Conservation (phyloP, 1,284 basidiomycete genomes). For the Nidula niveotomentosa region DNA sequence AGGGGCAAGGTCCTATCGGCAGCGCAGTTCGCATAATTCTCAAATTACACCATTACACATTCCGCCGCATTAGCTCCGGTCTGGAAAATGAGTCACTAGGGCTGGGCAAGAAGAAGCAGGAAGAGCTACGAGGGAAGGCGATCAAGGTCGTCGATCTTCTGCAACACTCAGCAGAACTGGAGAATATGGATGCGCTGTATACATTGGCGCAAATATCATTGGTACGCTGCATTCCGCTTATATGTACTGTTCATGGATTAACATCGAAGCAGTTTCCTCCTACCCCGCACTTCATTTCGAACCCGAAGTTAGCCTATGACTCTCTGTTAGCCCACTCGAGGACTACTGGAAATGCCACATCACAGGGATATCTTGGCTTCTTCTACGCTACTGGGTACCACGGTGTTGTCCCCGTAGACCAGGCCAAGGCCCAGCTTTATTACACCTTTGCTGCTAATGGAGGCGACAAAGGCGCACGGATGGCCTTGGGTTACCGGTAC, state of each 20-base stretch:
- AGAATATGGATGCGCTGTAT: constrained; percentile 76
- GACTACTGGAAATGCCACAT: constrained; percentile 75
- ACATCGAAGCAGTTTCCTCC: constrained; percentile 62
- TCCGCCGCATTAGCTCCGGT: constrained; percentile 38
- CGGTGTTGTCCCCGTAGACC: constrained; percentile 64
- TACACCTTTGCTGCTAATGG: constrained; percentile 93
- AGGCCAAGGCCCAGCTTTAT: constrained; percentile 83
- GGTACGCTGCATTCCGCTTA: constrained; percentile 40
- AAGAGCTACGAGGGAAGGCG: constrained; percentile 62
- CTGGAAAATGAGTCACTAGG: constrained; percentile 40
- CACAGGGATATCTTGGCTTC: constrained; percentile 84
- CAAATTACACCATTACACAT: constrained; percentile 58
- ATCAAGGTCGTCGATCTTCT: constrained; percentile 78
- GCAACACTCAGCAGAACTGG: constrained; percentile 77
- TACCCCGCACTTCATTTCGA: constrained; percentile 56
- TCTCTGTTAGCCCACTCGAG: constrained; percentile 63
- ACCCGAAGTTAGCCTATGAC: constrained; percentile 61
- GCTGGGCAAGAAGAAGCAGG: constrained; percentile 48
- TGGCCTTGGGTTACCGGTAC: constrained; percentile 93
- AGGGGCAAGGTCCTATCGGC: constrained; percentile 71
- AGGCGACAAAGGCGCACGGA: constrained; percentile 85
- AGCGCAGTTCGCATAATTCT: constrained; percentile 61
- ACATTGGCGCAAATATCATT: constrained; percentile 72
- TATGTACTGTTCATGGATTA: neutral
- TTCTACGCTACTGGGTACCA: constrained; percentile 87